These are phyloP conservation scores for Coelastrella sp. DNA, from an alignment of 139 green algal genomes.

Conservation along the genomic window DNA sequence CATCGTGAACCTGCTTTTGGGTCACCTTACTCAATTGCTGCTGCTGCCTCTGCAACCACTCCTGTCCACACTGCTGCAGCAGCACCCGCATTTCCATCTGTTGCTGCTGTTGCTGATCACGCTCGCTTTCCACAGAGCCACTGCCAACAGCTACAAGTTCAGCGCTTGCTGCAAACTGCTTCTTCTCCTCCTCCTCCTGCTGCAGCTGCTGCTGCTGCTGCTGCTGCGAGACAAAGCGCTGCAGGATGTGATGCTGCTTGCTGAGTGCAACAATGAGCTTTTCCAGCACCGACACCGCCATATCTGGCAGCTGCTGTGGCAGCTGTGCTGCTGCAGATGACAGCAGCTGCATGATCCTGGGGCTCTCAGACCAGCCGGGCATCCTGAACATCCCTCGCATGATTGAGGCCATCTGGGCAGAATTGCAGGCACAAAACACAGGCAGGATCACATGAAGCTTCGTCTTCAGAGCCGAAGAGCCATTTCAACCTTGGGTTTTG, in stretches of 20 bases:
- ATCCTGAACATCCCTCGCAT: not conserved
- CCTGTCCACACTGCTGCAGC: not conserved
- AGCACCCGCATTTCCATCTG: not conserved
- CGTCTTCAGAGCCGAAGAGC: too few species aligned
- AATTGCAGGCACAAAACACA: too few species aligned
- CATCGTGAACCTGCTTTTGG: not conserved
- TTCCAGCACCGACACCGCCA: not conserved
- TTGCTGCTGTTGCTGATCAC: slow-evolving; percentile 15
- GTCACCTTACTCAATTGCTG: not conserved
- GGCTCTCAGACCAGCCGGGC: not conserved
- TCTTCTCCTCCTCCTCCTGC: not conserved
- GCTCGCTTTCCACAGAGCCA: not conserved
- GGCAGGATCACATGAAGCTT: not conserved
- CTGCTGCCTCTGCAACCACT: slow-evolving; percentile 3
- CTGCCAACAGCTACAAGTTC: not conserved
- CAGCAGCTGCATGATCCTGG: not conserved
- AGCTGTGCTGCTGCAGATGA: slow-evolving; percentile 6
- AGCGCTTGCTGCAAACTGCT: not conserved
- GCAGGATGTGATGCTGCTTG: slow-evolving; percentile 7
- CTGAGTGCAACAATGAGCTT: not conserved
- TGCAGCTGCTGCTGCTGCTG: slow-evolving; percentile 30
- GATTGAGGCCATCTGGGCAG: slow-evolving; percentile 17
- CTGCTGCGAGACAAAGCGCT: not conserved
- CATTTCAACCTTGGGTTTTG: too few species aligned
- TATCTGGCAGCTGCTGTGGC: slow-evolving; percentile 4